Evolutionary conservation across 345 rosid species (phyloP), one percentile per base, ranked within the genome.

Genomic region (Psidium guajava): DNA sequence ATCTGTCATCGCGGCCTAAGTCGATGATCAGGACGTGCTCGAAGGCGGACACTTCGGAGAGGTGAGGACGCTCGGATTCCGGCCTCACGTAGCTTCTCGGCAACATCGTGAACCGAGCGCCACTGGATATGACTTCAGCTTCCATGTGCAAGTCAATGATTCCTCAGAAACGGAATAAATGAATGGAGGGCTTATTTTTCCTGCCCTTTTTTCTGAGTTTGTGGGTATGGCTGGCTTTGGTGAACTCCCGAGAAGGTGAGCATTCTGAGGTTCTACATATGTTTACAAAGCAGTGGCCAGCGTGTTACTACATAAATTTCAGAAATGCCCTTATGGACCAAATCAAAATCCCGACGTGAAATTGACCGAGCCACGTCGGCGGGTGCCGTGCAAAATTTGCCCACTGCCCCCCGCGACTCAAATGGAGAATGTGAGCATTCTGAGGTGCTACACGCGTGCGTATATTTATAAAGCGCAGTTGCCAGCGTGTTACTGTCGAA

Each of bases 51-150:
- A 96, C 95, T 87, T 95, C 96, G 0, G 91, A 89, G 51, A 95
- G 89, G 8, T 91, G 89, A 13, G 98, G 96, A 15, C 98, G 94
- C 56, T 96, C 95, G 8, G 94, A 88, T 83, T 90, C 92, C 54
- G 95, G 95, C 83, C 98, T 86, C 86, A 95, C 88, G 86, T 93
- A 95, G 86, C 93, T 90, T 83, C 84, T 94, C 84, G 99, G 99
- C 83, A 96, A 86, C 47, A 86, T 88, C 6, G 91, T 80, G 87
- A 85, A 87, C 21, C 86, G 88, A 86, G 87, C 10, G 28, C 97
- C 96, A 8, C 95, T 87, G 88, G 98, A 96, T 54, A 96, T 87
- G 6, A 96, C 85, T 85, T 91, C 93, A 7, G 91, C 85, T 0
- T 93, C 93, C 98, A 95, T 95, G 22, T 1, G 44, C 44, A 69